Conservation (phyloP, 1,139 yeast genomes). For the Candida sp. region DNA sequence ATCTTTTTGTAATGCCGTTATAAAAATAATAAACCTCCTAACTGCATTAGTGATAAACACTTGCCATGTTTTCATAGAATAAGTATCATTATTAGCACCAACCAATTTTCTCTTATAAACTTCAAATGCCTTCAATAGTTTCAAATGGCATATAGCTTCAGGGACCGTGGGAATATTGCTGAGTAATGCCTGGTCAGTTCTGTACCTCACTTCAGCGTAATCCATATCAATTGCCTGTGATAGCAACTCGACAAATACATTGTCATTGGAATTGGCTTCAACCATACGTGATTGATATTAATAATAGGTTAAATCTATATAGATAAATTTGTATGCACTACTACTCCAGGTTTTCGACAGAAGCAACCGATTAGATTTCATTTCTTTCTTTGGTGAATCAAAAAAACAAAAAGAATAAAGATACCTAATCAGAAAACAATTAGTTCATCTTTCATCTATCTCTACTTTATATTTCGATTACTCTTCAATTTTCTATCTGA, state of each 20-base stretch:
- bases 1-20: slow-evolving; percentile 14
- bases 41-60: slow-evolving; percentile 25
- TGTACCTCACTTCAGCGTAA: background rate
- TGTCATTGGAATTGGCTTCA: too few relatives aligned
- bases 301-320: too few relatives aligned
- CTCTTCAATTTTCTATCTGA: too few relatives aligned
- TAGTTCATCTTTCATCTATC: too few relatives aligned
- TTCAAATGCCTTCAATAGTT: slow-evolving; percentile 25
- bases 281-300: too few relatives aligned
- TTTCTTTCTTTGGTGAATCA: too few relatives aligned
- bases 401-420: too few relatives aligned
- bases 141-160: slow-evolving; percentile 28
- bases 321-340: too few relatives aligned
- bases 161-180: slow-evolving; percentile 10
- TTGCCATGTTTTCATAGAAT: slow-evolving; percentile 24
- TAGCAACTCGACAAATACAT: background rate
- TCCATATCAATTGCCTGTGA: background rate
- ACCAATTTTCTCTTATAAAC: slow-evolving; percentile 16
- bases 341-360: too few relatives aligned
- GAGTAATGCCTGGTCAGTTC: background rate
- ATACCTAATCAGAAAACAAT: too few relatives aligned
- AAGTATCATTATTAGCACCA: slow-evolving; percentile 8
- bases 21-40: slow-evolving; percentile 25
- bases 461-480: too few relatives aligned
- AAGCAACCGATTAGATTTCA: too few relatives aligned